A percentile compares a stretch with the other conserved stretches of the same genome.
Conservation (phyloP, 2,329 filamentous ascomycete genomes). For the Paracoccidioides brasiliensis region DNA sequence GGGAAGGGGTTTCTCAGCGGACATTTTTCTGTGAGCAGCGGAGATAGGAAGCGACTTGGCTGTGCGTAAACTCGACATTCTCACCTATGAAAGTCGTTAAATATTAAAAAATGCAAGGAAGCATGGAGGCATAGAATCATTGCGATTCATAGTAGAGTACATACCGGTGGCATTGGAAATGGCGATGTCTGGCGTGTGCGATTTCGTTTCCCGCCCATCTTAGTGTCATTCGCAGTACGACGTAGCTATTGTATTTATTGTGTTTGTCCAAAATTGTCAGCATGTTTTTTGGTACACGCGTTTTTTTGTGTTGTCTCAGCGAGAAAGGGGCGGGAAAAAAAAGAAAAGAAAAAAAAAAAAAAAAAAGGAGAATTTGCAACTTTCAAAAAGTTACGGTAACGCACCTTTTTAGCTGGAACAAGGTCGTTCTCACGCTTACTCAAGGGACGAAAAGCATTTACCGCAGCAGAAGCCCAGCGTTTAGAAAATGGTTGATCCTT, state of each 20-base stretch:
- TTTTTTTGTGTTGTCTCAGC: background rate
- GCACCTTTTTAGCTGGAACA: background rate
- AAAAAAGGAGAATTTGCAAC: background rate
- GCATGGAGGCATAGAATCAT: background rate
- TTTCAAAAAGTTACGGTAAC: background rate
- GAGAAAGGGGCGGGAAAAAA: background rate
- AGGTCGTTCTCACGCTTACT: background rate
- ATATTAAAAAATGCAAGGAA: background rate
- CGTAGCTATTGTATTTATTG: background rate
- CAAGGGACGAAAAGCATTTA: slow-evolving; percentile 8
- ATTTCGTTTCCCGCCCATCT: background rate
- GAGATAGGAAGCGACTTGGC: background rate
- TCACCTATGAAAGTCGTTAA: background rate
- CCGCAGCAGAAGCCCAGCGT: slow-evolving; percentile 8
- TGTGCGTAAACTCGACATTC: background rate
- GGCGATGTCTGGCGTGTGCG: background rate
- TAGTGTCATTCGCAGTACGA: background rate
- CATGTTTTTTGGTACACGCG: background rate
- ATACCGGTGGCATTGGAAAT: background rate
- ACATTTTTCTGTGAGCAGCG: slow-evolving; percentile 2
- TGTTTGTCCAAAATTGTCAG: background rate
- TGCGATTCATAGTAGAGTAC: background rate
- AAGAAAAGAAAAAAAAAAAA: too few species aligned
- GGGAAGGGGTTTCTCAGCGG: slow-evolving; percentile 11
- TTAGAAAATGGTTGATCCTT: slow-evolving; percentile 4